Evolutionary conservation across 495 filamentous ascomycete species (phyloP).

Genomic region (Aspergillus asperescens): DNA sequence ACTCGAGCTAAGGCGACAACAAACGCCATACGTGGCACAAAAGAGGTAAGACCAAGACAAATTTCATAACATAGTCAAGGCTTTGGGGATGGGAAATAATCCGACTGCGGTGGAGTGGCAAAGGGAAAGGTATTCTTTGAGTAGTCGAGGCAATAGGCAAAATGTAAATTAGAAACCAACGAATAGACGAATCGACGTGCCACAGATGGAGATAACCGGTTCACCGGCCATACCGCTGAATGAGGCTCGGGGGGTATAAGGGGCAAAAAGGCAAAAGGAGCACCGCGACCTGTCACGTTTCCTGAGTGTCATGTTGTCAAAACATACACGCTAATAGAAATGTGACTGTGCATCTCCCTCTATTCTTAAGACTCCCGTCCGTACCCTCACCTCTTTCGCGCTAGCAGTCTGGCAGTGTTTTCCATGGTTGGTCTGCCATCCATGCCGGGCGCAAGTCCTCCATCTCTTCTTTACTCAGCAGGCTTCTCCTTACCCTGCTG

Average conservation of each 20-base stretch:
- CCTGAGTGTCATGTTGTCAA: not conserved
- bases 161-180: conserved; percentile 21
- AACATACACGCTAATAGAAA: not conserved
- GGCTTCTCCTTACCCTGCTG: conserved; percentile 61
- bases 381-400: conserved; percentile 13
- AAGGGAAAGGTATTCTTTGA: conserved; percentile 29
- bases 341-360: not conserved
- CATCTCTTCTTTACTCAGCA: conserved; percentile 46
- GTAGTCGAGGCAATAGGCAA: conserved; percentile 26
- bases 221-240: conserved; percentile 6
- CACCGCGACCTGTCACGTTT: not conserved
- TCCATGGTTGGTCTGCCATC: conserved; percentile 6
- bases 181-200: conserved; percentile 19
- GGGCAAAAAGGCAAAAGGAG: not conserved
- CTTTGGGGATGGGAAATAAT: conserved; percentile 12
- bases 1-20: conserved; percentile 25
- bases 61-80: conserved; percentile 19
- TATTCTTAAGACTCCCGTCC: not conserved
- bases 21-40: conserved; percentile 25
- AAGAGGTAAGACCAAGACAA: conserved; percentile 20
- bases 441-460: conserved; percentile 35
- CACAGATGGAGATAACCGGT: conserved; percentile 12
- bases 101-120: conserved; percentile 14
- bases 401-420: conserved; percentile 6
- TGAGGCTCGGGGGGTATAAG: not conserved